These are phyloP conservation scores for Zymoseptoria brevis DNA, from an alignment of 2,329 filamentous ascomycete genomes.

Conservation along the genomic window DNA sequence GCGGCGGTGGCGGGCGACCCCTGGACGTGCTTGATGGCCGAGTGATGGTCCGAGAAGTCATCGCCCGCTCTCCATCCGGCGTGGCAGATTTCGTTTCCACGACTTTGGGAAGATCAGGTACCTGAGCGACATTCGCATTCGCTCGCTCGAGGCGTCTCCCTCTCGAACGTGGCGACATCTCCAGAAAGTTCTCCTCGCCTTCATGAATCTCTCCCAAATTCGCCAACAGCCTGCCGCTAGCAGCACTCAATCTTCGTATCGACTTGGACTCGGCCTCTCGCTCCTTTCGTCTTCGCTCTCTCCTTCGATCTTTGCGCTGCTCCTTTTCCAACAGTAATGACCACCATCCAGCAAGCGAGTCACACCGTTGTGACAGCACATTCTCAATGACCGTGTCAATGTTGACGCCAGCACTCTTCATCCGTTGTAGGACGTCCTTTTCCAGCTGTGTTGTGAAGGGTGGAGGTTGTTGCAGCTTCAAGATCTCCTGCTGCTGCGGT, in stretches of 20 bases:
- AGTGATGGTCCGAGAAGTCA: constrained; percentile 46
- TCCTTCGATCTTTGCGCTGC: constrained; percentile 70
- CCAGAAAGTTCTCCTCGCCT: constrained; percentile 48
- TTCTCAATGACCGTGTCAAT: constrained; percentile 93
- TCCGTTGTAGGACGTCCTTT: constrained; percentile 82
- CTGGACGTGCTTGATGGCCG: constrained; percentile 70
- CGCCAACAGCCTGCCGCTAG: constrained; percentile 76
- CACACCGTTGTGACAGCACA: constrained; percentile 81
- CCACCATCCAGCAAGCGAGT: constrained; percentile 93
- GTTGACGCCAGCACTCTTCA: constrained; percentile 88
- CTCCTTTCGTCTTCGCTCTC: constrained; percentile 77
- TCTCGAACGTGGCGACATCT: constrained; percentile 57
- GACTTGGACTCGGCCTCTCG: constrained; percentile 73
- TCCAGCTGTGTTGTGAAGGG: constrained; percentile 82
- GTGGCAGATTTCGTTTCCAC: constrained; percentile 51
- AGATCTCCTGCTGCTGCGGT: constrained; percentile 77
- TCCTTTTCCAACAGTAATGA: constrained; percentile 90
- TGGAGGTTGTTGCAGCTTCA: constrained; percentile 70
- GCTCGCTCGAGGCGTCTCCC: constrained; percentile 67
- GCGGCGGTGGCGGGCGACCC: constrained; percentile 70
- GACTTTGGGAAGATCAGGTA: constrained; percentile 69
- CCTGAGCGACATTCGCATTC: constrained; percentile 33
- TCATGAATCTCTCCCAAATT: constrained; percentile 74
- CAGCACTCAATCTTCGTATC: constrained; percentile 74
- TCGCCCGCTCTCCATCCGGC: constrained; percentile 38